Conservation (phyloP, 2,329 filamentous ascomycete genomes). For the Elsinoe perseae region DNA sequence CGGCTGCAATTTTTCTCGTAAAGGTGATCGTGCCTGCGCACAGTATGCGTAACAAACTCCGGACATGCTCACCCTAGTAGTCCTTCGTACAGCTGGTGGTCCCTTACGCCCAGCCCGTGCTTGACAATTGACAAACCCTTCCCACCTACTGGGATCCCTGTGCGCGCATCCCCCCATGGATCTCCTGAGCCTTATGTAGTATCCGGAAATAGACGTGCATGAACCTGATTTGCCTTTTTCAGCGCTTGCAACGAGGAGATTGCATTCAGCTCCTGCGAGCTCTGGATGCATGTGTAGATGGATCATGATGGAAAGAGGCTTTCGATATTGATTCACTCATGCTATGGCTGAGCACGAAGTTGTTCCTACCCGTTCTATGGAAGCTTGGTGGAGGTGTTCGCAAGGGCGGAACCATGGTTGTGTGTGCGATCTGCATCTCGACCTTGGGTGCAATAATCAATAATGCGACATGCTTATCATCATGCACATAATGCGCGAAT, state of each 20-base stretch:
- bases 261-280: neutral
- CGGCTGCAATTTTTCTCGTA: neutral
- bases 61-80: neutral
- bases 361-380: conserved; percentile 6
- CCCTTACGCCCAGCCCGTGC: too few relatives aligned
- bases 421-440: neutral
- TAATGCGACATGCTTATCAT: neutral
- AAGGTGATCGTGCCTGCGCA: neutral
- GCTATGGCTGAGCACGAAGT: neutral
- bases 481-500: too few relatives aligned
- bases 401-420: conserved; percentile 2
- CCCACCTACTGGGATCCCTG: neutral
- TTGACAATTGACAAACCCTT: too few relatives aligned
- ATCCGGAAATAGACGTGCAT: neutral
- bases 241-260: neutral
- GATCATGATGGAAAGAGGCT: neutral
- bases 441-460: neutral
- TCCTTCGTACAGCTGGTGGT: too few relatives aligned
- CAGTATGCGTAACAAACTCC: neutral
- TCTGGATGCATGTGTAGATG: neutral
- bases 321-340: conserved; percentile 9
- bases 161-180: neutral
- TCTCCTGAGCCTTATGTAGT: neutral
- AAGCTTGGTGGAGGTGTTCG: neutral
- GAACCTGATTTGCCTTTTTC: neutral